A percentile compares a stretch with the other conserved stretches of the same genome.
These are phyloP conservation scores for Coemansia sp. DNA, from an alignment of 192 early-diverging fungal species.

Conservation along the genomic window DNA sequence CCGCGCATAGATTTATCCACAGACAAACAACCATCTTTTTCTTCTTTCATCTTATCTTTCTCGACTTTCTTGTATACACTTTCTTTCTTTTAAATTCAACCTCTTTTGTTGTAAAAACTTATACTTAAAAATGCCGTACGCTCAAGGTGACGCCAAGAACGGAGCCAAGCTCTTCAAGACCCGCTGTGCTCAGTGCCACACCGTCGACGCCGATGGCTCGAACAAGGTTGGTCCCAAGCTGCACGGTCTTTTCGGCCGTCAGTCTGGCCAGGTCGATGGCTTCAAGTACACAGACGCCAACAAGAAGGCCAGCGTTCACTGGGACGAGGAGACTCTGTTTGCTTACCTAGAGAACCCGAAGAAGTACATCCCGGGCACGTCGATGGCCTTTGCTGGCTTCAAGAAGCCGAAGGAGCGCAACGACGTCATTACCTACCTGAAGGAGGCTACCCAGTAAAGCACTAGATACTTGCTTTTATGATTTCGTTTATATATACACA, in stretches of 20 bases:
- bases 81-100: constrained; percentile 1
- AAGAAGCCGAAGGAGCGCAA: constrained; percentile 70
- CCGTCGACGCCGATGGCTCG: constrained; percentile 68
- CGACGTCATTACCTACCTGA: constrained; percentile 91
- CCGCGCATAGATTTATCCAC: background rate
- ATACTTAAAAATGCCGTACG: constrained; percentile 15
- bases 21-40: background rate
- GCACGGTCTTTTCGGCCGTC: constrained; percentile 86
- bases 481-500: no score
- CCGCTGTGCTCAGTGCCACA: constrained; percentile 98
- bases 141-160: constrained; percentile 44
- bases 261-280: constrained; percentile 80
- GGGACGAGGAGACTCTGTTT: constrained; percentile 90
- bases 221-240: constrained; percentile 98
- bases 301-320: constrained; percentile 77
- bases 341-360: constrained; percentile 98
- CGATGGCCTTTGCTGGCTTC: constrained; percentile 93
- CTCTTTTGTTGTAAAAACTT: constrained; percentile 3
- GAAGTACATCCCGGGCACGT: constrained; percentile 93
- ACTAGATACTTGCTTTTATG: background rate
- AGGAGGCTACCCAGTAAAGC: constrained; percentile 55
- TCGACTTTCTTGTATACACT: background rate
- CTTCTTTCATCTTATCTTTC: constrained; percentile 5
- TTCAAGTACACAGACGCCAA: constrained; percentile 95
- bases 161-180: constrained; percentile 87